These are phyloP conservation scores for Suillus fuscotomentosus DNA, from an alignment of 768 basidiomycete genomes.

Conservation along the genomic window DNA sequence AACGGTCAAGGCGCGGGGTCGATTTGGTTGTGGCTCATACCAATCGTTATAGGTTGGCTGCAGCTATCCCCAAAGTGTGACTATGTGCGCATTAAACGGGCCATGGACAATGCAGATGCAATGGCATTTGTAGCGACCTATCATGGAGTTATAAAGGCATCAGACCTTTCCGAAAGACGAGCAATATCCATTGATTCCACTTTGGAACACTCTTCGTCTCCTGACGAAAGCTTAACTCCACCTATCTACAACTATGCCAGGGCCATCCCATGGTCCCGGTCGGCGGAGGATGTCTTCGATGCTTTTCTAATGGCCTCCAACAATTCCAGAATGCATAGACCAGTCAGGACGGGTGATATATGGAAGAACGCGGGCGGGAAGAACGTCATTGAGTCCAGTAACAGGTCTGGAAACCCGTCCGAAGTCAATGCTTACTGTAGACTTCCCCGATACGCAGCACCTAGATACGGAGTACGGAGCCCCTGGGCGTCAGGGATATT, in stretches of 20 bases:
- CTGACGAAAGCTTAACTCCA: slow-evolving; percentile 22
- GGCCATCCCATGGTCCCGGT: slow-evolving; percentile 18
- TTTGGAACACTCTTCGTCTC: slow-evolving; percentile 9
- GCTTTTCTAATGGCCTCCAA: slow-evolving; percentile 6
- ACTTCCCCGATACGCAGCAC: slow-evolving; percentile 1
- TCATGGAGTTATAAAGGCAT: slow-evolving; percentile 6
- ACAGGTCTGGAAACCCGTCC: slow-evolving; percentile 8
- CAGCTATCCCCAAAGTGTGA: slow-evolving; percentile 41
- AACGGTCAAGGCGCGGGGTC: slow-evolving; percentile 39
- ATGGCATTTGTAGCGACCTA: slow-evolving; percentile 21
- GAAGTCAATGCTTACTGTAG: slow-evolving; percentile 17
- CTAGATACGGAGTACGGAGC: neutral
- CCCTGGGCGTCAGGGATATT: slow-evolving; percentile 19
- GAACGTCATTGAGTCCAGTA: slow-evolving; percentile 3
- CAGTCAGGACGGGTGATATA: slow-evolving; percentile 6
- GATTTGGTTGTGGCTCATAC: slow-evolving; percentile 44
- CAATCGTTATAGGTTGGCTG: slow-evolving; percentile 40
- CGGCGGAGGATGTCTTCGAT: slow-evolving; percentile 2
- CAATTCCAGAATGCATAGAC: slow-evolving; percentile 8
- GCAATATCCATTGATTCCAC: slow-evolving; percentile 1
- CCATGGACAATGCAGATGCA: slow-evolving; percentile 29
- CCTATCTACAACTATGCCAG: slow-evolving; percentile 27
- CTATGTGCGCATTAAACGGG: slow-evolving; percentile 25
- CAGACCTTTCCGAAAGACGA: neutral
- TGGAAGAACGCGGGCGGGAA: slow-evolving; percentile 7